Evolutionary conservation across 441 rosid genomes (phyloP), one percentile per base, ranked within the genome.

Genomic region (Pelargonium australe): DNA sequence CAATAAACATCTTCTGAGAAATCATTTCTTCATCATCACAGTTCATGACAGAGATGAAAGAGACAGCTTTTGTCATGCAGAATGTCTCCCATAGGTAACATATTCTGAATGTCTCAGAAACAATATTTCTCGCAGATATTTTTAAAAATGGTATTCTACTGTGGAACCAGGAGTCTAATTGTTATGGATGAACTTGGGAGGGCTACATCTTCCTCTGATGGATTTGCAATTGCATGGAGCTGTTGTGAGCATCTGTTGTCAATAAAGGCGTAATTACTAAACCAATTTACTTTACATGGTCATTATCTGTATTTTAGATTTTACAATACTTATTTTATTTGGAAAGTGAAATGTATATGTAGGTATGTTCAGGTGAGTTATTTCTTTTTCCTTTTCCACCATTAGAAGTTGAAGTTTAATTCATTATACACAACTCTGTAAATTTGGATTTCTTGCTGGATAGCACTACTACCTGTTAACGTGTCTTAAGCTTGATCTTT

Each of bases 21-120:
- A 3, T 58, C 20, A 16, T n/a, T 53, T 53, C 19, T 53, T 7
- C 25, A 1, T 25, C 40, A 5, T 79, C 72, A 72, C 92, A 95
- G 98, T 95, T 95, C 80, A 92, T 95, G 99, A 92, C 97, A 41
- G 99, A 95, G 87, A 92, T 95, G 99, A 90, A 88, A 82, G 99
- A 95, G 83, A 92, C 97, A 5, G 98, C 98, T 74, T 95, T 92
- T 72, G 68, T 95, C 75, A 85, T 92, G 99, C 98, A 95, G 86
- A 95, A 92, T 81, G 85, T 89, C 74, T 69, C 99, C 71, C 79
- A 74, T 68, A 90, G 91, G 98, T 95, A 80, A 72, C 17, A 16
- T 57, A 53, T 64, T 47, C 41, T 53, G 53, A 67, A 72, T 40
- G n/a, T 37, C 47, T 73, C 63, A 19, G 47, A 14, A 62, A 64